Base-by-base conservation (phyloP, 2,329 filamentous ascomycete species). In the Curvularia eragrostidis region DNA sequence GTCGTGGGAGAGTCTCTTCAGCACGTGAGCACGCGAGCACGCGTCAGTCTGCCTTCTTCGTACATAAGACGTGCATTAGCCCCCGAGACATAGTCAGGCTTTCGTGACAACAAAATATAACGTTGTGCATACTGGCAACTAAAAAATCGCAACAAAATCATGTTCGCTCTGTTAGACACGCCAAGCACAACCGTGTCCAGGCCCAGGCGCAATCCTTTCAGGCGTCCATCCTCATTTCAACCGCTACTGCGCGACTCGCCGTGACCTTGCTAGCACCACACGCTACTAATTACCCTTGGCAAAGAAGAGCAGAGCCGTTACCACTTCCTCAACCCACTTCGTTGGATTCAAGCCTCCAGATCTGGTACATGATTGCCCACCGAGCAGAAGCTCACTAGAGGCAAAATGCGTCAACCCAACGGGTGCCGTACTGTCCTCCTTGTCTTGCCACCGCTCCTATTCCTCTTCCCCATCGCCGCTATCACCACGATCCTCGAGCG, bases 401-500 rank as follows among this genome's bases (percentile, higher is more conserved):
- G 12, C 54, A 54, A 42, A 12, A 73, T 73, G 72, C 46, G 56
- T 50, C 65, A 63, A 46, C 41, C 59, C 5, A 66, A 65, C 36
- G 62, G 65, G 50, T 55, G 64, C 21, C 70, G 70, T 46, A 47
- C 65, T 24, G 12, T 71, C 19, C 53, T 67, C 28, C 64, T 73
- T 23, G 32, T 72, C 13, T 39, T 60, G 13, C 68, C 71, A 8
- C 42, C 65, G 3, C 47, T 72, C 10, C 54, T 72, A 49, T 48
- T 73, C 34, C 64, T 71, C 32, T 51, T 74, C 51, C 63, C 67
- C 7, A 26, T 64, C 48, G 59, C 68, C 23, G 55, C 63, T 39
- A 10, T 74, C 8, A 57, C 59, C 19, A 52, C 68, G 30, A 46
- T 63, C 44, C 70, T 75, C 56, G 72, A 74, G 24, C 69, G 71